Evolutionary conservation across 2,329 filamentous ascomycete species (phyloP), one percentile per base, ranked within the genome.

Genomic region (Scedosporium minutisporum): DNA sequence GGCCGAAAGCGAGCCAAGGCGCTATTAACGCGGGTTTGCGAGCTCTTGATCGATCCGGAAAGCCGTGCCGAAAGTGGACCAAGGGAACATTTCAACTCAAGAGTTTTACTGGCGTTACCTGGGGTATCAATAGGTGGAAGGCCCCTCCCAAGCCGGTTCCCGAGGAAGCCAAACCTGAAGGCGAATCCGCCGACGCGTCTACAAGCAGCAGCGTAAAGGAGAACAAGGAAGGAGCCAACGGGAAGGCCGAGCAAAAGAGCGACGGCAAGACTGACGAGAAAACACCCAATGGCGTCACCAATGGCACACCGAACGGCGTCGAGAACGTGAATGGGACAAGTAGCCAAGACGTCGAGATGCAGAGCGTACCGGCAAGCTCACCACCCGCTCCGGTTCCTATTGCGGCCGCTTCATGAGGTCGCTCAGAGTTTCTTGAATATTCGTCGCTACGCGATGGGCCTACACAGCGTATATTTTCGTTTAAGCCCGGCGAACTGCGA

Each of bases 21-120:
- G 93, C 93, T 64, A 99, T 99, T 81, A 99, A 99, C 72, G 95
- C 95, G 62, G 91, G 91, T 61, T 87, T 99, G 59, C 91, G 95
- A 62, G 93, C 95, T 12, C 89, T 99, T 66, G 95, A 99, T 75
- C 88, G 93, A 65, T 89, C 89, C 6, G 93, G 93, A 67, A 90
- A 93, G 71, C 93, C 95, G 9, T 97, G 93, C 75, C 90, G 93
- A 67, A 93, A 87, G 73, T 99, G 95, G 95, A 82, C 86, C 72
- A 90, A 87, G 74, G 91, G 91, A 66, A 84, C 87, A 63, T 91
- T 97, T 72, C 82, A 81, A 58, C 80, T 97, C 68, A 96, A 96
- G 81, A 96, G 88, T 74, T 97, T 97, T 73, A 97, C 93, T 1
- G 93, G 93, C 61, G 84, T 91, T 16, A 72, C 84, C 38, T 97